phyloP scores from a whole-genome alignment of 345 rosid species.

The sweet orange (Citrus sinensis) region DNA sequence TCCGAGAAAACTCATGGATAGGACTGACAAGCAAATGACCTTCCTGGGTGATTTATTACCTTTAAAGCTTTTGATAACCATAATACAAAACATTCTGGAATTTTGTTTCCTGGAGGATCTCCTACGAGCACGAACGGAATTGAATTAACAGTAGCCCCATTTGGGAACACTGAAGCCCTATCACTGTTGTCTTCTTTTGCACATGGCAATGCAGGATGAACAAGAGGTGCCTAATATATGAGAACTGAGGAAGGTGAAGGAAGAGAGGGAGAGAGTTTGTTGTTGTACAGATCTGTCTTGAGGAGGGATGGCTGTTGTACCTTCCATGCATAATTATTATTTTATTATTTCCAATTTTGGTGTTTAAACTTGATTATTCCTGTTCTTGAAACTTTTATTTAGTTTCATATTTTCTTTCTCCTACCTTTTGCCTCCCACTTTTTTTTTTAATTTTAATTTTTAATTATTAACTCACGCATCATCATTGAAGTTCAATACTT shows the following conservation, averaged over 20 bases:
- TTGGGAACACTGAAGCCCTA: conserved; percentile 8
- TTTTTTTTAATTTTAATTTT: too few species aligned
- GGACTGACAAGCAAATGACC: conserved; percentile 17
- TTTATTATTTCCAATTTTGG: neutral
- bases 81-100: conserved; percentile 9
- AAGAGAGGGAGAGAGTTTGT: neutral
- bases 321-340: conserved; percentile 1
- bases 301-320: neutral
- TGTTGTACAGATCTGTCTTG: conserved; percentile 23
- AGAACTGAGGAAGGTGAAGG: neutral
- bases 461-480: too few species aligned
- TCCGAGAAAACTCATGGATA: conserved; percentile 34
- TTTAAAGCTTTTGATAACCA: conserved; percentile 15
- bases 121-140: conserved; percentile 1
- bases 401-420: too few species aligned
- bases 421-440: too few species aligned
- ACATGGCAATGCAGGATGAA: neutral
- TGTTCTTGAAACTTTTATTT: too few species aligned
- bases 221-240: neutral
- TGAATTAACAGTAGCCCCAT: conserved; percentile 1
- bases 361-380: neutral
- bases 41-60: conserved; percentile 6
- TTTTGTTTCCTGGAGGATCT: conserved; percentile 12
- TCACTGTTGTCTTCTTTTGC: neutral
- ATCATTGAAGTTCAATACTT: too few species aligned